These are phyloP conservation scores for Colletotrichum higginsianum DNA, from an alignment of 2,329 filamentous ascomycete species.

Conservation along the genomic window DNA sequence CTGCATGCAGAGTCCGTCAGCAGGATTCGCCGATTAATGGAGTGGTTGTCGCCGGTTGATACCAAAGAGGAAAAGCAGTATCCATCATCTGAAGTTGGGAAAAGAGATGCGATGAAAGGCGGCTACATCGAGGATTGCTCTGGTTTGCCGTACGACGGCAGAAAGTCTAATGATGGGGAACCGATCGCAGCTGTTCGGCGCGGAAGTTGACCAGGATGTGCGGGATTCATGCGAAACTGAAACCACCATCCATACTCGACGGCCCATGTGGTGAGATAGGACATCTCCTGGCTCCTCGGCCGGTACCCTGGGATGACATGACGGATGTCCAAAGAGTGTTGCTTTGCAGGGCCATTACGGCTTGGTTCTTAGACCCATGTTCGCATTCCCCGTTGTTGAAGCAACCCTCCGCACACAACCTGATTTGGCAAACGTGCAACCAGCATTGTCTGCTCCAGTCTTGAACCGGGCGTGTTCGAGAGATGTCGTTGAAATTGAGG, in stretches of 20 bases:
- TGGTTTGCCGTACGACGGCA: not conserved
- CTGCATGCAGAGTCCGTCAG: no score
- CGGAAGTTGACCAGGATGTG: conserved; percentile 4
- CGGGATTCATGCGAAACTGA: conserved; percentile 31
- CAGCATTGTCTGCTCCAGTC: not conserved
- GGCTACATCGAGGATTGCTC: not conserved
- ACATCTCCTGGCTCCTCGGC: not conserved
- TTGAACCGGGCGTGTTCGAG: not conserved
- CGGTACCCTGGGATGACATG: not conserved
- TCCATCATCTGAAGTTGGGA: conserved; percentile 36
- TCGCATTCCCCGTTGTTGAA: not conserved
- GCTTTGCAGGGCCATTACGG: no score
- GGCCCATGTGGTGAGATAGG: conserved; percentile 15
- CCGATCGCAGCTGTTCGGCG: not conserved
- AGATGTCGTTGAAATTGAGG: conserved; percentile 27
- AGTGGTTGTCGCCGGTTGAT: not conserved
- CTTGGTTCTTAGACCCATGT: not conserved
- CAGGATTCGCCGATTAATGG: not conserved
- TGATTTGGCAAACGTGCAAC: not conserved
- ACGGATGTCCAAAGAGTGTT: not conserved
- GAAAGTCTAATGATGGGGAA: conserved; percentile 21
- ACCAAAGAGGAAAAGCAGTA: not conserved
- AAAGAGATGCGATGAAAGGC: conserved; percentile 26
- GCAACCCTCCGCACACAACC: not conserved
- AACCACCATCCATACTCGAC: conserved; percentile 13